Percentiles rank a stretch among this genome's conserved stretches.
These are phyloP conservation scores for Tolypocladium sp. DNA, from an alignment of 2,329 filamentous ascomycete species.

Conservation along the genomic window DNA sequence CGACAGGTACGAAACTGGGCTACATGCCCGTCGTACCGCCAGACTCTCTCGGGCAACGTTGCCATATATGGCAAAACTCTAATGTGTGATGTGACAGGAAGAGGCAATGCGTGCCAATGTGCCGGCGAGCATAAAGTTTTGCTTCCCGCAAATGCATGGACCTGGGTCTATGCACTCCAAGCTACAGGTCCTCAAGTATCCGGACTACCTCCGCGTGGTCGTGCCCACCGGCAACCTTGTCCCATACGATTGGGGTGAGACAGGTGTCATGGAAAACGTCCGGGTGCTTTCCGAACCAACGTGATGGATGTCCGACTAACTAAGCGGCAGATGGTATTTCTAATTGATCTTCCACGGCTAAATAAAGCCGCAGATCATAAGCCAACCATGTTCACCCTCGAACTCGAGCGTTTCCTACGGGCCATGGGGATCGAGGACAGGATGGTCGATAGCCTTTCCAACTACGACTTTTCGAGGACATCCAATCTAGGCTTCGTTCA, in stretches of 20 bases:
- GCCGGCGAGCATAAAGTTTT: slow-evolving; percentile 52
- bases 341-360: slow-evolving; percentile 79
- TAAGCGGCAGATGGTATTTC: slow-evolving; percentile 57
- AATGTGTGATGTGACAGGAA: slow-evolving; percentile 23
- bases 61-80: slow-evolving; percentile 2
- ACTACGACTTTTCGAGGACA: slow-evolving; percentile 77
- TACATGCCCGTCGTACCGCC: neutral
- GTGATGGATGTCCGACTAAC: neutral
- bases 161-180: slow-evolving; percentile 87
- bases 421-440: slow-evolving; percentile 56
- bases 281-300: slow-evolving; percentile 10
- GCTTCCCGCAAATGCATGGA: slow-evolving; percentile 74
- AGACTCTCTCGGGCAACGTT: neutral
- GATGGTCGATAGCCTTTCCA: slow-evolving; percentile 58
- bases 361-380: slow-evolving; percentile 19
- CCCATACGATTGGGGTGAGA: slow-evolving; percentile 83
- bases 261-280: slow-evolving; percentile 77
- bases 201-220: slow-evolving; percentile 64
- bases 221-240: slow-evolving; percentile 83
- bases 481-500: slow-evolving; percentile 70
- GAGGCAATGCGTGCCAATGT: slow-evolving; percentile 37
- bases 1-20: slow-evolving; percentile 34
- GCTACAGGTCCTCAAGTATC: slow-evolving; percentile 78
- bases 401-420: slow-evolving; percentile 61
- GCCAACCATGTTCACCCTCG: slow-evolving; percentile 51